Evolutionary conservation across 1,284 basidiomycete genomes (phyloP).

Genomic region (Ganoderma lucidum): DNA sequence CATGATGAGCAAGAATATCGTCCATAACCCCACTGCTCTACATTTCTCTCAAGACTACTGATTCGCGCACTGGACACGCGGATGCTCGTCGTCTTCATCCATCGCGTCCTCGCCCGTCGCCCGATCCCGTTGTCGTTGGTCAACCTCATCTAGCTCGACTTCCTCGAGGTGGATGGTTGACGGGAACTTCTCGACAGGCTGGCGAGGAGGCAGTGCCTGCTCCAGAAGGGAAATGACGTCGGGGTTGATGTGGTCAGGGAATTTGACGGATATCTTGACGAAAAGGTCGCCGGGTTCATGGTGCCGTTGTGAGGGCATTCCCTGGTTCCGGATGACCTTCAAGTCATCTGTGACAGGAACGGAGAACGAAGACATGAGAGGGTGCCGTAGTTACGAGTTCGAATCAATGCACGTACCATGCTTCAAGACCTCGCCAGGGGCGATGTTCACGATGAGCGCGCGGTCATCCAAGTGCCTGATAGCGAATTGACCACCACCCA

Average conservation of each 20-base stretch:
- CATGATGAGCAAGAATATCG: neutral
- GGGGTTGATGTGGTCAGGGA: conserved; percentile 87
- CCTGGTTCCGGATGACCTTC: conserved; percentile 94
- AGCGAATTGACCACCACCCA: conserved; percentile 91
- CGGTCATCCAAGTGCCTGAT: conserved; percentile 97
- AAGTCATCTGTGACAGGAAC: conserved; percentile 66
- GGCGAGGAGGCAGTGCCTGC: conserved; percentile 85
- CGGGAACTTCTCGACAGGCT: conserved; percentile 72
- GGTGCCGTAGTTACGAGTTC: neutral
- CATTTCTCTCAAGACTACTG: conserved; percentile 56
- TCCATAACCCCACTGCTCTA: conserved; percentile 8
- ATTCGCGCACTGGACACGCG: conserved; percentile 86
- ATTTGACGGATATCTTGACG: conserved; percentile 88
- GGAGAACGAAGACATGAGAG: conserved; percentile 24
- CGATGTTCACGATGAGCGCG: conserved; percentile 84
- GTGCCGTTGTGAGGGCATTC: conserved; percentile 98
- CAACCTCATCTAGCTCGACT: conserved; percentile 85
- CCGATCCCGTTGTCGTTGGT: conserved; percentile 75
- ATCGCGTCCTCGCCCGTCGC: conserved; percentile 70
- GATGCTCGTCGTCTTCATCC: conserved; percentile 88
- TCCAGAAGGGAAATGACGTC: conserved; percentile 82
- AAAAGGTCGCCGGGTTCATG: conserved; percentile 97
- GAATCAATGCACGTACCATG: conserved; percentile 68
- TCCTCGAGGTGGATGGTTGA: conserved; percentile 85
- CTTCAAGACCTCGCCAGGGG: conserved; percentile 94